Evolutionary conservation across 2,329 filamentous ascomycete species (phyloP).

Genomic region (Scedosporium minutisporum): DNA sequence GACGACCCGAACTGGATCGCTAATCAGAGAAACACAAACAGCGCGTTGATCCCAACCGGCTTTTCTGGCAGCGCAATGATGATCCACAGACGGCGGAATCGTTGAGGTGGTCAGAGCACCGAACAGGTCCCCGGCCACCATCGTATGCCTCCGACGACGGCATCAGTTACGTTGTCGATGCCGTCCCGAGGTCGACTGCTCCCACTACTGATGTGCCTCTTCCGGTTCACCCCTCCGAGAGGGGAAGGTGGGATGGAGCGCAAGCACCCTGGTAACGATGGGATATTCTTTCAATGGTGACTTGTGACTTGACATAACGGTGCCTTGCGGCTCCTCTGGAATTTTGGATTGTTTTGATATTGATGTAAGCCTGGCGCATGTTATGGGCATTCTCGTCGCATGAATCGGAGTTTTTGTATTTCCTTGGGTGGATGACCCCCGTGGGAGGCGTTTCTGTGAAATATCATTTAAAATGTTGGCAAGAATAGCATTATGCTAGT

Average conservation of each 20-base stretch:
- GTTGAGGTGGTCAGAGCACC: slow-evolving; percentile 15
- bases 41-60: slow-evolving; percentile 68
- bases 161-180: slow-evolving; percentile 61
- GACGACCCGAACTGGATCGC: background rate
- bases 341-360: background rate
- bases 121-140: slow-evolving; percentile 48
- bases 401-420: background rate
- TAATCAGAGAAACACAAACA: slow-evolving; percentile 18
- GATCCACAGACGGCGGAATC: slow-evolving; percentile 15
- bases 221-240: slow-evolving; percentile 39
- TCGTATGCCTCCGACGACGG: slow-evolving; percentile 71
- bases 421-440: background rate
- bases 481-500: no score
- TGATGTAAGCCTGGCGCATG: background rate
- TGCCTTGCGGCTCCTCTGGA: background rate
- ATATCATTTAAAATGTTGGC: no score
- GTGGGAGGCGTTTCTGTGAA: no score
- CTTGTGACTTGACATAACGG: background rate
- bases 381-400: background rate
- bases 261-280: background rate
- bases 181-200: slow-evolving; percentile 48
- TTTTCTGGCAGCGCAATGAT: slow-evolving; percentile 69
- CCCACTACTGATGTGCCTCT: slow-evolving; percentile 34
- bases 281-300: background rate
- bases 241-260: slow-evolving; percentile 14